Base-by-base conservation (phyloP, 768 basidiomycete species). In the Pisolithus tinctorius region DNA sequence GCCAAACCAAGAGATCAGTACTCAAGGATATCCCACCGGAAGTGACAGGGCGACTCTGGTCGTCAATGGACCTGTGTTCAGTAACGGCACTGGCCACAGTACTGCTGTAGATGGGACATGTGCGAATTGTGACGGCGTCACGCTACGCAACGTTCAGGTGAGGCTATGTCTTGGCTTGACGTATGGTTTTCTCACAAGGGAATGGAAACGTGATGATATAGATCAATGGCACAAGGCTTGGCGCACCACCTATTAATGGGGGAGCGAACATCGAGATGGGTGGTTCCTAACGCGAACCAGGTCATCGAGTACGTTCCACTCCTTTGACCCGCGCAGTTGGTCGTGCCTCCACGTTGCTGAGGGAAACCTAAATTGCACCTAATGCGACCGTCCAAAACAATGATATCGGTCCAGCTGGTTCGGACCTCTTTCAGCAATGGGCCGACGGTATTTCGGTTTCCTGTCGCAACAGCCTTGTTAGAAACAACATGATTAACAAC, bases 231-330 rank as follows among this genome's bases (percentile, higher is more conserved):
- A 80, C 81, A 5, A 79, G 89, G 51, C 67, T 67, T 16, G 77
- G 76, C 25, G 79, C 73, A 6, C 57, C 74, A 38, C 76, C 82
- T 1, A 76, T 74, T 0, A 54, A 45, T 23, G 87, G 87, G 6
- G 86, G 85, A 0, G 89, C 77, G 23, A 90, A 89, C 59, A 88
- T 93, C 49, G 89, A 92, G 67, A 83, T 93, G 75, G 91, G 91
- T 4, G 91, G 89, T 9, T 59, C 73, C 17, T n/a, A 92, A 86
- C 55, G 70, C 79, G 2, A 71, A 76, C 58, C 90, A 93, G 64
- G 57, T 90, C 37, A 73, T 93, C 49, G 87, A 92, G 70, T 82
- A 79, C 54, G 88, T 92, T 10, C 79, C 79, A 74, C 55, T 83
- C 86, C 6, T 87, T 71, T 60, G 81, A 93, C 65, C 87, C 88